Evolutionary conservation across 2,329 filamentous ascomycete genomes (phyloP).

Genomic region (Aspergillus oerlinghausenensis): DNA sequence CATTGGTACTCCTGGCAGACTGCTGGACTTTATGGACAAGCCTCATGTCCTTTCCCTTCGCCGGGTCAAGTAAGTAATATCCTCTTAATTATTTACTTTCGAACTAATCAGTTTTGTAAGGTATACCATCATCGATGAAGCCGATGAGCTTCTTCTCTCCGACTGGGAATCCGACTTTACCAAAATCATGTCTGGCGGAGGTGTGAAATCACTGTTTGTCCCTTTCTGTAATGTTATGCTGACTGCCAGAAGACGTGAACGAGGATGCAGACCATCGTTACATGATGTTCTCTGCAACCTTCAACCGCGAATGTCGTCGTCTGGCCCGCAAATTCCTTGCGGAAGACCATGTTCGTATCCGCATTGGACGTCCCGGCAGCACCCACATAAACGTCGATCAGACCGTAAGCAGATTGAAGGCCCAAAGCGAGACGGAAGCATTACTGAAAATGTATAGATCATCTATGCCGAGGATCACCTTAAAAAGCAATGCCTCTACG

Average conservation of each 20-base stretch:
- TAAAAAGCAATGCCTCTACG: slow-evolving; percentile 68
- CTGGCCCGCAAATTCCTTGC: slow-evolving; percentile 73
- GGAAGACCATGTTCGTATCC: slow-evolving; percentile 70
- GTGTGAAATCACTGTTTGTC: slow-evolving; percentile 49
- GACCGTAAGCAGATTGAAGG: slow-evolving; percentile 35
- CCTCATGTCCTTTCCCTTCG: slow-evolving; percentile 64
- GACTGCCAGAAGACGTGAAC: slow-evolving; percentile 57
- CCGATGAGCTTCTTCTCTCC: slow-evolving; percentile 79
- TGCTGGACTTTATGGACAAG: slow-evolving; percentile 76
- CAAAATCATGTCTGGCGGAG: slow-evolving; percentile 73
- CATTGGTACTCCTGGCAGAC: slow-evolving; percentile 80
- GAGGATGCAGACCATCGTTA: slow-evolving; percentile 64
- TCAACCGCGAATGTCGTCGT: slow-evolving; percentile 72
- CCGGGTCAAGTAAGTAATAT: slow-evolving; percentile 61
- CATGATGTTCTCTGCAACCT: slow-evolving; percentile 92
- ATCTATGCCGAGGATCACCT: slow-evolving; percentile 59
- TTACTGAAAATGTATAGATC: slow-evolving; percentile 40
- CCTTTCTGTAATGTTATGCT: slow-evolving; percentile 9
- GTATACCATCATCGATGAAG: slow-evolving; percentile 80
- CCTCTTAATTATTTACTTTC: not conserved
- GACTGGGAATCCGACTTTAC: slow-evolving; percentile 76
- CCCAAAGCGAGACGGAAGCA: not conserved
- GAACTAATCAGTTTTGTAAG: slow-evolving; percentile 23
- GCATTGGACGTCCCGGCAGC: slow-evolving; percentile 80
- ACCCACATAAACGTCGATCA: slow-evolving; percentile 81